phyloP scores from a whole-genome alignment of 768 basidiomycete species.

The Tephrocybe sp. region DNA sequence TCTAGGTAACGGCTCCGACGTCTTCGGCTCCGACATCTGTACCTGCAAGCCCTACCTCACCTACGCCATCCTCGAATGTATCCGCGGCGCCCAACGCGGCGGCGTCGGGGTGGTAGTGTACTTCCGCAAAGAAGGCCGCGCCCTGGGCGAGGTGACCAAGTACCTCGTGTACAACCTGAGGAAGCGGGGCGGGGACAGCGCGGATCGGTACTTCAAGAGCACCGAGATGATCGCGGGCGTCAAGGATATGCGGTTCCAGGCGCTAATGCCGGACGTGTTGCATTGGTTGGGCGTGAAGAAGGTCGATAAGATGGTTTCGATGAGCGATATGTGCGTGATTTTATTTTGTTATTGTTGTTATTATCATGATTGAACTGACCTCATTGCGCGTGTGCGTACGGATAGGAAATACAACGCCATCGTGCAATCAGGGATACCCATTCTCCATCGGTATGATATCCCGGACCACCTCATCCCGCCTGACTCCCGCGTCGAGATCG shows the following conservation, averaged over 20 bases:
- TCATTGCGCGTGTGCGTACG: background rate
- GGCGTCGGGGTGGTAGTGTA: constrained; percentile 94
- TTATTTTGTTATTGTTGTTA: constrained; percentile 1
- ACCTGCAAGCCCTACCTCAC: constrained; percentile 92
- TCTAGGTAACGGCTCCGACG: constrained; percentile 90
- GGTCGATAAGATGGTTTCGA: constrained; percentile 86
- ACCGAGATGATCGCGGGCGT: constrained; percentile 95
- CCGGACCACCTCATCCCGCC: constrained; percentile 90
- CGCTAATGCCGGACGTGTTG: constrained; percentile 93
- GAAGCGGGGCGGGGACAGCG: constrained; percentile 91
- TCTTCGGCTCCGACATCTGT: constrained; percentile 91
- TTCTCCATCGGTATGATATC: constrained; percentile 80
- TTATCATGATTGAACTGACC: background rate
- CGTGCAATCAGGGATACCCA: constrained; percentile 82
- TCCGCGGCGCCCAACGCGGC: constrained; percentile 64
- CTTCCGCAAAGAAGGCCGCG: constrained; percentile 92
- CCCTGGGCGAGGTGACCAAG: constrained; percentile 92
- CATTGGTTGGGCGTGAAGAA: constrained; percentile 93
- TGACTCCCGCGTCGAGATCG: constrained; percentile 90
- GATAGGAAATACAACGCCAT: constrained; percentile 92
- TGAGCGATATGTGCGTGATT: constrained; percentile 74
- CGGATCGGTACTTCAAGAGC: constrained; percentile 90
- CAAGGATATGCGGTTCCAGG: constrained; percentile 93
- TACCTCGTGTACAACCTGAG: constrained; percentile 96
- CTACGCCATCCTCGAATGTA: constrained; percentile 92